Base-by-base conservation (phyloP, 257 asterid genomes). In the Solanum virginianum region DNA sequence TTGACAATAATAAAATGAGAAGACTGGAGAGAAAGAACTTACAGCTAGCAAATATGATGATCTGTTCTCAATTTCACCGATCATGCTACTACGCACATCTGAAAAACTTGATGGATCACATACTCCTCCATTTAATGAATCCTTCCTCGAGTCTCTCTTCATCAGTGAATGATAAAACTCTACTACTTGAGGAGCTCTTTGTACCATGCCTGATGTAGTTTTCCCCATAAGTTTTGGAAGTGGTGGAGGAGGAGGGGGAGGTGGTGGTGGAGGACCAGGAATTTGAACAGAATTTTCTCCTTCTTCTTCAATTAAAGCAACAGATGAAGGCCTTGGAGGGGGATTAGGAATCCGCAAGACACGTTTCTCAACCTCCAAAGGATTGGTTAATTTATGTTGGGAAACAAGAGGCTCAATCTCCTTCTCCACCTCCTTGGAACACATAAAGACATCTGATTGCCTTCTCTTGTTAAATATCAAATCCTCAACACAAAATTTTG, bases 11-110 rank as follows among this genome's bases (percentile, higher is more conserved):
- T 41, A 63, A 68, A 18, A 85, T 81, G 80, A 82, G 36, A 84
- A 47, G 18, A 66, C 49, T 24, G 10, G 20, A 51, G 24, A 69
- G 39, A 39, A 87, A 84, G 72, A 63, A 88, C 97, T 89, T 83
- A 95, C 99, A 32, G 99, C 99, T 49, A 95, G 95, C 89, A 95
- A 91, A 90, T 95, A 91, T 32, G 98, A 93, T 10, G 98, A 95
- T 8, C 98, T 91, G 66, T 93, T 95, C 91, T 94, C 98, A 51
- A 95, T 95, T 90, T 95, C 98, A 22, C 93, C 98, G 45, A 94
- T 95, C 98, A 95, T 94, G 90, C 92, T 94, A 88, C 95, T 95
- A 57, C 96, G 98, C 51, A 93, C 94, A 82, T 90, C 93, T 24
- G 98, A 92, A 74, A 94, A 98, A 69, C 88, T 95, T 3, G 93